Percentiles rank a stretch among this genome's conserved stretches.
Evolutionary conservation across 148 eudicot genomes (phyloP).

Genomic region (Rhododendron williamsianum): DNA sequence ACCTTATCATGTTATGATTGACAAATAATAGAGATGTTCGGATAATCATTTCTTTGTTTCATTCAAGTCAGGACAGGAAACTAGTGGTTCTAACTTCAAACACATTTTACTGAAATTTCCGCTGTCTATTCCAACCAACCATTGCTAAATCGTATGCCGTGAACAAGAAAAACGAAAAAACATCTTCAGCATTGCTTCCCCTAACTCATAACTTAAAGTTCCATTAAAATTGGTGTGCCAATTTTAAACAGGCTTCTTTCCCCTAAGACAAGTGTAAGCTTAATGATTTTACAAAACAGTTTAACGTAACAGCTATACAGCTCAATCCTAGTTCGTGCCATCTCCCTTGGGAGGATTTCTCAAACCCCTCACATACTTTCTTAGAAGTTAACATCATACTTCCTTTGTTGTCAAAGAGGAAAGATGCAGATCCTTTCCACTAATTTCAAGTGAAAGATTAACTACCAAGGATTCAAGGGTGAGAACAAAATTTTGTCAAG

Average conservation of each 20-base stretch:
- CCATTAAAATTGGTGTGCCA: background rate
- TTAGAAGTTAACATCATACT: background rate
- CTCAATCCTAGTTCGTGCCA: background rate
- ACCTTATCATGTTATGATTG: background rate
- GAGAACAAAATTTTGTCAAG: background rate
- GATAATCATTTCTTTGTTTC: background rate
- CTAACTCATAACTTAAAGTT: background rate
- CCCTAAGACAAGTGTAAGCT: background rate
- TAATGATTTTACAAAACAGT: background rate
- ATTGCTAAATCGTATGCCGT: background rate
- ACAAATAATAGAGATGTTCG: background rate
- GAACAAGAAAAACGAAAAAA: background rate
- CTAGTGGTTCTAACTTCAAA: background rate
- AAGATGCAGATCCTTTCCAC: background rate
- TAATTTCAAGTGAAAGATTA: background rate
- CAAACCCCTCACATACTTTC: background rate
- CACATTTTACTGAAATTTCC: background rate
- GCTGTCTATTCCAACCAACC: background rate
- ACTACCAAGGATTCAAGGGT: background rate
- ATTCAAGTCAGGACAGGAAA: background rate
- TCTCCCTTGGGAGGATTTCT: background rate
- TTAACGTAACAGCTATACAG: background rate
- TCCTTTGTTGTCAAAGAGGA: background rate
- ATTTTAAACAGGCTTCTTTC: background rate
- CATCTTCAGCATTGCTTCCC: background rate